A percentile compares a stretch with the other conserved stretches of the same genome.
phyloP scores from a whole-genome alignment of 2,329 filamentous ascomycete species.

The Monosporascus cannonballus region DNA sequence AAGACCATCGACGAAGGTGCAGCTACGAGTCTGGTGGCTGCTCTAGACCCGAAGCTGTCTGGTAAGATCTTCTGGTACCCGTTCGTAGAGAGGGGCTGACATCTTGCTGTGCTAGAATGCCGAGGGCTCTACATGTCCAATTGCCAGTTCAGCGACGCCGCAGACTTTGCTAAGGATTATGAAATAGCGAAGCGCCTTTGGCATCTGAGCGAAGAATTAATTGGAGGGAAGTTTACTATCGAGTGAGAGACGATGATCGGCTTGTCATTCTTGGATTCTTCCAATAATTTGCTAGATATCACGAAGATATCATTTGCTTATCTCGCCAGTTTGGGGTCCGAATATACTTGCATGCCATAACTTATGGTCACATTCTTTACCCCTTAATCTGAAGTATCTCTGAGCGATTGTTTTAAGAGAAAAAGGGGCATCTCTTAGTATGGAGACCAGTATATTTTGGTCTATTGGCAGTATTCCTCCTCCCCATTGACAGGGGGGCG shows the following conservation, averaged over 20 bases:
- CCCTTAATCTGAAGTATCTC: background rate
- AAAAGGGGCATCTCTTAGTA: background rate
- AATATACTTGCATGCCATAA: no score
- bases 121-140: constrained; percentile 31
- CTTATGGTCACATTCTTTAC: no score
- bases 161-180: constrained; percentile 21
- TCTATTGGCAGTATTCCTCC: no score
- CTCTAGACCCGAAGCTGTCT: constrained; percentile 26
- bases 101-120: constrained; percentile 12
- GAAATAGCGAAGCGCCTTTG: constrained; percentile 32
- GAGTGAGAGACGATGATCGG: constrained; percentile 1
- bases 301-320: background rate
- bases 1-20: constrained; percentile 27
- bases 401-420: background rate
- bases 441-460: no score
- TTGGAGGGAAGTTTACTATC: constrained; percentile 28
- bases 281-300: background rate
- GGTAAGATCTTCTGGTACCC: constrained; percentile 11
- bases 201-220: constrained; percentile 34
- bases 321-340: no score
- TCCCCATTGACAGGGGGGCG: no score
- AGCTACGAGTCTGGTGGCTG: constrained; percentile 29
- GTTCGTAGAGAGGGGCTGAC: background rate
- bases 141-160: constrained; percentile 28
- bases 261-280: background rate